These are phyloP conservation scores for Iris pallida DNA, from an alignment of 116 monocot species.

Conservation along the genomic window DNA sequence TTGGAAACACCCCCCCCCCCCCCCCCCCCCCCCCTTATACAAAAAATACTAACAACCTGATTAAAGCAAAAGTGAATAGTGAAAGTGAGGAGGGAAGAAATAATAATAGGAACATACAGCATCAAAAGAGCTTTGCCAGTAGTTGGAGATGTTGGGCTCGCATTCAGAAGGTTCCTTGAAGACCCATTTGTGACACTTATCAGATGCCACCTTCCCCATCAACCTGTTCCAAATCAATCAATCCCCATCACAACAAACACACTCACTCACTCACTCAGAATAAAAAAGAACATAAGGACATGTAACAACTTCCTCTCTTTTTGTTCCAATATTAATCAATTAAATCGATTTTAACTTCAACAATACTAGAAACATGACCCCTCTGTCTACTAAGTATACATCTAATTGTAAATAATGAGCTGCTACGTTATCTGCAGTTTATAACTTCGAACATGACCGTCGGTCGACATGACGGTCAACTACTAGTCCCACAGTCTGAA, in stretches of 20 bases:
- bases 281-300: no score
- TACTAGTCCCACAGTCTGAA: no score
- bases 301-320: no score
- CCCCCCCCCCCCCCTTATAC: not conserved
- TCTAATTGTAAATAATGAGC: no score
- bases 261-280: constrained; percentile 4
- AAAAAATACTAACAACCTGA: not conserved
- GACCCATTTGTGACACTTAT: constrained; percentile 99
- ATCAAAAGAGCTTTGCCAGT: constrained; percentile 98
- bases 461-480: no score
- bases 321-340: no score
- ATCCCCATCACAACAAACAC: not conserved
- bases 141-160: constrained; percentile 90
- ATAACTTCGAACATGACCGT: no score
- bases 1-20: not conserved
- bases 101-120: constrained; percentile 49
- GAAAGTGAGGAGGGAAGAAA: not conserved
- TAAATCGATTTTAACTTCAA: no score
- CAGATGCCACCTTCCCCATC: constrained; percentile 97
- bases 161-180: constrained; percentile 95
- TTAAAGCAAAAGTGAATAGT: not conserved
- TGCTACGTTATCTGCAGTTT: no score
- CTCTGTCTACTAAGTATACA: no score
- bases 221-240: constrained; percentile 46
- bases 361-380: no score